These are phyloP conservation scores for Neonectria magnoliae DNA, from an alignment of 2,329 filamentous ascomycete genomes.

Conservation along the genomic window DNA sequence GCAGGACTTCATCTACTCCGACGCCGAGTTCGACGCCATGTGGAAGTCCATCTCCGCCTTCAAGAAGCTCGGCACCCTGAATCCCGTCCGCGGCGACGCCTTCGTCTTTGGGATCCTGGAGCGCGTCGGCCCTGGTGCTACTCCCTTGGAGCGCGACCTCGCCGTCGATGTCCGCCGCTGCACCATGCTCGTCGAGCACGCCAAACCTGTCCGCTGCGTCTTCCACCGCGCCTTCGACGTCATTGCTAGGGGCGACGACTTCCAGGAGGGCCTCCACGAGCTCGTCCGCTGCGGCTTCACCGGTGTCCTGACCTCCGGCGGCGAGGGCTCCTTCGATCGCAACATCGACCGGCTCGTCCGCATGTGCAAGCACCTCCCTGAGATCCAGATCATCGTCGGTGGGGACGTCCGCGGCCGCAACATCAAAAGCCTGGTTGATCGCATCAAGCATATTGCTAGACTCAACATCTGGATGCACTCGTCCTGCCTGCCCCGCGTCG, in stretches of 20 bases:
- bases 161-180: conserved; percentile 55
- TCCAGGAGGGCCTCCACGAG: conserved; percentile 43
- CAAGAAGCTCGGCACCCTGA: conserved; percentile 50
- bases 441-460: conserved; percentile 34
- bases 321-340: conserved; percentile 51
- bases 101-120: conserved; percentile 65
- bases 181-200: conserved; percentile 51
- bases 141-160: conserved; percentile 18
- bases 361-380: conserved; percentile 46
- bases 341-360: conserved; percentile 51
- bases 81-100: conserved; percentile 57
- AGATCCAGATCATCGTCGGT: conserved; percentile 61
- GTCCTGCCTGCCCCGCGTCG: conserved; percentile 43
- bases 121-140: conserved; percentile 7
- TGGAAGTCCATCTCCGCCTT: conserved; percentile 50
- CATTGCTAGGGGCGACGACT: conserved; percentile 46
- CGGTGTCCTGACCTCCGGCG: conserved; percentile 64
- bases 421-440: conserved; percentile 42
- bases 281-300: conserved; percentile 58
- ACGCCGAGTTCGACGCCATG: conserved; percentile 58
- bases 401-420: conserved; percentile 61
- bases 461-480: conserved; percentile 58
- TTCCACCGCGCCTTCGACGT: conserved; percentile 68
- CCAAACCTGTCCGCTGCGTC: conserved; percentile 57
- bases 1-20: conserved; percentile 61